Evolutionary conservation across 2,329 filamentous ascomycete species (phyloP), one percentile per base, ranked within the genome.

Genomic region (Trichoderma cornu-damae): DNA sequence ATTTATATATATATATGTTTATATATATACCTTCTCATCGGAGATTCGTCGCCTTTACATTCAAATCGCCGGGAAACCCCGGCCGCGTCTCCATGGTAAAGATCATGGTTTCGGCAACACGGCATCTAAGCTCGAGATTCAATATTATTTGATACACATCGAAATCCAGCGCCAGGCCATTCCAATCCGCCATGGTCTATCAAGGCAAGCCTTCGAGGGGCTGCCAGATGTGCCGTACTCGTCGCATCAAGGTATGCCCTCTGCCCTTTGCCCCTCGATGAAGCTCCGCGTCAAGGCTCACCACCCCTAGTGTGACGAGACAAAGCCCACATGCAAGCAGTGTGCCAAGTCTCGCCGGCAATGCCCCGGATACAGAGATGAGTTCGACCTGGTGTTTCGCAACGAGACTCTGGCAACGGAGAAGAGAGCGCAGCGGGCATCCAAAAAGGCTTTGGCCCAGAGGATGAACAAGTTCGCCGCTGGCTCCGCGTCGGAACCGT

Each of bases 171-270:
- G n/a, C 50, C 18, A 32, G 12, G 14, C n/a, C 5, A 22, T 48
- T 5, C 26, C 16, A 12, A 42, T 58, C 12, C 69, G 72, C 59
- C 62, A 86, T 86, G 83, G 83, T 85, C 11, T 86, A 85, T 64
- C 84, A 81, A 60, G 84, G 84, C 40, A 85, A 84, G 71, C 82
- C 84, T 66, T 86, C 83, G 1, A 74, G 78, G 72, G 87, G 86
- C 65, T 90, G 87, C 66, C 86, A 88, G 73, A 89, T 86, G 81
- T 90, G 87, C 69, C 81, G 86, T 68, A 86, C 80, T 34, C 79
- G 87, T 62, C 79, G 86, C 64, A 89, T 90, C 68, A 89, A 89
- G 80, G 87, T 87, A 77, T 61, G 77, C 16, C 28, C 54, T 59
- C 30, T 12, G 24, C 57, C 32, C 34, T 3, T 14, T 18, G 11